Evolutionary conservation across 495 filamentous ascomycete genomes (phyloP), one percentile per base, ranked within the genome.

Genomic region (Chaetomium fimeti): DNA sequence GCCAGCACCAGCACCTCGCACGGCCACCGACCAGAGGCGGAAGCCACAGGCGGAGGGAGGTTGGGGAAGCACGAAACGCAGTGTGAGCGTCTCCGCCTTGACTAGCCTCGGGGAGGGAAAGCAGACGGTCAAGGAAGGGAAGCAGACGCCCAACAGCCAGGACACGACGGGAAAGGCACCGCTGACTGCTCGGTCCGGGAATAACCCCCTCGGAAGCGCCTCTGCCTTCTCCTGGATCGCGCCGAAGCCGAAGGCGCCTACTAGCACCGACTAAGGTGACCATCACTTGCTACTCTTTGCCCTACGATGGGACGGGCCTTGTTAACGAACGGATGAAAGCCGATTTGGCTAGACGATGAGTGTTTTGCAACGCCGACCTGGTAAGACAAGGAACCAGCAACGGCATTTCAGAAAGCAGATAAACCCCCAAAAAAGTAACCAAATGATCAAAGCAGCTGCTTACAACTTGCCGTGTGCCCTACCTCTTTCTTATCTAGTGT

Each of bases 161-260:
- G 66, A 72, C n/a, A 29, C 75, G 24, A 24, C 75, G 72, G 69
- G 72, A 59, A 77, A 55, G 27, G 38, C 72, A 63, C 68, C 68
- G 51, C 62, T 74, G 45, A 58, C 71, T 51, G 76, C 78, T 52
- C 74, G 78, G 68, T 76, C 81, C 11, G 76, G 77, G 42, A 74
- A 87, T 25, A 97, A 97, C 73, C 93, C 94, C 3, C 81, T 97
- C 45, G 94, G 94, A 13, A 88, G 90, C 42, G 94, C 90, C n/a
- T 93, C 91, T 27, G 94, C 94, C 16, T 98, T 98, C 79, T 84
- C 89, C n/a, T 98, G 93, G 92, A 86, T 97, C 76, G 79, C 71
- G 32, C 61, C 73, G 45, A 78, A 79, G 72, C 65, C 76, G 13
- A 79, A 75, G 67, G 69, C 76, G 36, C 69, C 77, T 1, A 66